These are phyloP conservation scores for Colletotrichum sublineola DNA, from an alignment of 2,329 filamentous ascomycete species.

Conservation along the genomic window DNA sequence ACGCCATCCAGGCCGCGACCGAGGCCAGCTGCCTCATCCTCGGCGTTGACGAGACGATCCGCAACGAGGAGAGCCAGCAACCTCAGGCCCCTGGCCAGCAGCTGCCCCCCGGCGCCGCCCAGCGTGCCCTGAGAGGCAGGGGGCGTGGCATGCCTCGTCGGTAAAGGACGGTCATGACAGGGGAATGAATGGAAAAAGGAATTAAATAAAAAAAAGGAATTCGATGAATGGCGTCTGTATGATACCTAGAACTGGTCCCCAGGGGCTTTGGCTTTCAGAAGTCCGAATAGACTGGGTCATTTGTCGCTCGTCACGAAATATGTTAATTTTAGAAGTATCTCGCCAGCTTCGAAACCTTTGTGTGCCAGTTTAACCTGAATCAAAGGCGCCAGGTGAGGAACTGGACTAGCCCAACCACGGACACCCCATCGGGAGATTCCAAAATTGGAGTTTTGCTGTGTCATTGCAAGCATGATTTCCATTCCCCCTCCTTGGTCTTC, in stretches of 20 bases:
- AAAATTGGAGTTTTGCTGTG: neutral
- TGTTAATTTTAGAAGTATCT: neutral
- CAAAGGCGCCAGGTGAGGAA: too few species aligned
- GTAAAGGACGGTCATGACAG: slow-evolving; percentile 56
- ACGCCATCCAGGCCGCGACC: slow-evolving; percentile 94
- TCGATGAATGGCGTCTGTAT: slow-evolving; percentile 44
- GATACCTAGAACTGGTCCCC: slow-evolving; percentile 43
- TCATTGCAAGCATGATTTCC: neutral
- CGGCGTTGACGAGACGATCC: slow-evolving; percentile 98
- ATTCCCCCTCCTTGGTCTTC: neutral
- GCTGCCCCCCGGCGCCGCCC: slow-evolving; percentile 84
- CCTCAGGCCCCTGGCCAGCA: slow-evolving; percentile 84
- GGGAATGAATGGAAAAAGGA: slow-evolving; percentile 44
- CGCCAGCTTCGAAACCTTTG: neutral
- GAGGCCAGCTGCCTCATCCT: slow-evolving; percentile 96
- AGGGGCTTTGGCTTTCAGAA: slow-evolving; percentile 39
- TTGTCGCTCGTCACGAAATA: slow-evolving; percentile 33
- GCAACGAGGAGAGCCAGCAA: slow-evolving; percentile 91
- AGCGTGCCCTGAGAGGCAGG: slow-evolving; percentile 85
- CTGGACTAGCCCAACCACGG: neutral
- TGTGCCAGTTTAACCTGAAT: neutral
- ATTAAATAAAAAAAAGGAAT: slow-evolving; percentile 40
- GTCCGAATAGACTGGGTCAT: slow-evolving; percentile 43
- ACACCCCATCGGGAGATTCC: neutral
- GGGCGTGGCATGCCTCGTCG: slow-evolving; percentile 92